Percentiles rank a stretch among this genome's conserved stretches.
phyloP scores from a whole-genome alignment of 495 filamentous ascomycete genomes.

The Talaromyces trachyspermus region DNA sequence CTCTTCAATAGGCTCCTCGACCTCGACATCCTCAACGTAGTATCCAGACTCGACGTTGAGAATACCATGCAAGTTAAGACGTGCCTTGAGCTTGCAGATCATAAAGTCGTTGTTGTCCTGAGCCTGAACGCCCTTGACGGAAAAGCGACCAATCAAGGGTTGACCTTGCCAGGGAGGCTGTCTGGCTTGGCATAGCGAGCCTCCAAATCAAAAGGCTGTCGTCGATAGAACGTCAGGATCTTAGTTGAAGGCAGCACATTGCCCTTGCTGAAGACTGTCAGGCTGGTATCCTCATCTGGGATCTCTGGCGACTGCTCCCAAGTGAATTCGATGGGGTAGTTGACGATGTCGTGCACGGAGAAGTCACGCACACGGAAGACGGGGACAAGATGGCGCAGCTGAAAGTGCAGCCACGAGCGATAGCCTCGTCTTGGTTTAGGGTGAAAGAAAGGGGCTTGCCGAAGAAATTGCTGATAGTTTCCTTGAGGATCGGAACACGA shows the following conservation, averaged over 20 bases:
- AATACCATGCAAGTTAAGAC: slow-evolving; percentile 93
- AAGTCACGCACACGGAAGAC: slow-evolving; percentile 99
- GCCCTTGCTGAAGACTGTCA: slow-evolving; percentile 96
- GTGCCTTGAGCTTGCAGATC: slow-evolving; percentile 99
- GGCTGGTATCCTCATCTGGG: slow-evolving; percentile 94
- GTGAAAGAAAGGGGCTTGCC: slow-evolving; percentile 90
- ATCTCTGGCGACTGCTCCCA: slow-evolving; percentile 99
- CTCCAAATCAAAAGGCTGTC: slow-evolving; percentile 95
- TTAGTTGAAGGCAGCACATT: slow-evolving; percentile 98
- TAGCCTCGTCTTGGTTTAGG: slow-evolving; percentile 95
- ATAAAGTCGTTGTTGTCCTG: slow-evolving; percentile 88
- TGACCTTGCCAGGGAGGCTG: slow-evolving; percentile 79
- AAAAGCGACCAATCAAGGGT: slow-evolving; percentile 94
- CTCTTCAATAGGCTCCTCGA: slow-evolving; percentile 82
- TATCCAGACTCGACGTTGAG: slow-evolving; percentile 96
- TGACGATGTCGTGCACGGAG: slow-evolving; percentile 92
- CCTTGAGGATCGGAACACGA: slow-evolving; percentile 90
- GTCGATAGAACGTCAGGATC: slow-evolving; percentile 99
- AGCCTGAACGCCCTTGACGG: slow-evolving; percentile 81
- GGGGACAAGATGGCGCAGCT: slow-evolving; percentile 94
- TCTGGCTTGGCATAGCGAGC: slow-evolving; percentile 87
- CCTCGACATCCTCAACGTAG: slow-evolving; percentile 95
- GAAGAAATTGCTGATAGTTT: slow-evolving; percentile 83
- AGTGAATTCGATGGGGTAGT: slow-evolving; percentile 97
- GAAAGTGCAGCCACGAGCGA: slow-evolving; percentile 94